Conservation (phyloP, 208 protist genomes). For the Naegleria lovaniensis region DNA sequence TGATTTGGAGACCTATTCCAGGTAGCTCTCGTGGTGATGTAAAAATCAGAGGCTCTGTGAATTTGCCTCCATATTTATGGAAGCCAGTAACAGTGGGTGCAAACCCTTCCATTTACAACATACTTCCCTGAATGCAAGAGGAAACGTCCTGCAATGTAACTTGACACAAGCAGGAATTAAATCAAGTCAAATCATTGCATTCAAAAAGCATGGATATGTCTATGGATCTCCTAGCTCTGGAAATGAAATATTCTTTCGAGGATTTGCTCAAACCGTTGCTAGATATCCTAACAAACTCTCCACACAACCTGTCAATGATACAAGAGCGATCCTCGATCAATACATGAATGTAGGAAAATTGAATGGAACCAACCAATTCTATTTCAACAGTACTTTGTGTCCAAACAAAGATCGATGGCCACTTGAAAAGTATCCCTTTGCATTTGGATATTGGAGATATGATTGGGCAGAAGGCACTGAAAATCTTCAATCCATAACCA, state of each 20-base stretch:
- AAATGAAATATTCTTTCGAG: neutral
- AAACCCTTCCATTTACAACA: neutral
- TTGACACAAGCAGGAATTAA: neutral
- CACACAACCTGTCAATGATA: no score
- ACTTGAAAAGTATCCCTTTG: neutral
- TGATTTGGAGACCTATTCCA: no score
- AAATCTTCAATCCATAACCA: no score
- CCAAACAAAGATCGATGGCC: neutral
- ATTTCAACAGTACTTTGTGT: neutral
- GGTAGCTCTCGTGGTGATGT: no score
- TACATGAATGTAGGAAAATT: neutral
- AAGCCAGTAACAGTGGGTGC: no score
- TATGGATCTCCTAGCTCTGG: neutral
- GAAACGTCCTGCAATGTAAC: neutral
- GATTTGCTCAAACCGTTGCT: neutral
- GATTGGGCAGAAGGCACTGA: neutral
- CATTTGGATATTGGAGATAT: no score
- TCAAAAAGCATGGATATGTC: neutral
- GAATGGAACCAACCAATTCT: neutral
- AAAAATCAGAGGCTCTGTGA: no score
- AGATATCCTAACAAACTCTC: neutral
- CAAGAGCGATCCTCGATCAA: no score
- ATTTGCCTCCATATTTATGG: neutral
- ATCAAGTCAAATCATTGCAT: neutral
- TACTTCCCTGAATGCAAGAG: neutral